Base-by-base conservation (phyloP, 1,284 basidiomycete species). In the Rugosomyces carneus region DNA sequence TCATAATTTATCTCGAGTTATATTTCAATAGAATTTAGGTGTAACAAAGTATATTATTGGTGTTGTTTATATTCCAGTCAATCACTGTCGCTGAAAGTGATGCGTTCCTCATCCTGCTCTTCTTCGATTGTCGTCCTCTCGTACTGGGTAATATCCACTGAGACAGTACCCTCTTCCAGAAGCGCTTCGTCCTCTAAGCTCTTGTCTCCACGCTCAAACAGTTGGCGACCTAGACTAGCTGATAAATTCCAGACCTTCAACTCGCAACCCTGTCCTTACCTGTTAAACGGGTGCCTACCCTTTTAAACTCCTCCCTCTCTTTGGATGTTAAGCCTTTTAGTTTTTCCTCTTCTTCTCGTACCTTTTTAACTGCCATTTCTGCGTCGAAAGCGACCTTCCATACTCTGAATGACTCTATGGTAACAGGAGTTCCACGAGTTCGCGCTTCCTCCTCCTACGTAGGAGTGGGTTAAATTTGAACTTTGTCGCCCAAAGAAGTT, bases 401-500 rank as follows among this genome's bases (percentile, higher is more conserved):
- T 29, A 67, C 72, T 39, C 71, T 75, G 70, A 97, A 99, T 1
- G 82, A 80, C 49, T 85, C 85, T 8, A 73, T 60, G 0, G 93
- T 97, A 24, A 99, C 89, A 18, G 89, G 83, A 10, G 94, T 97
- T 32, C 95, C 95, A 47, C 86, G 79, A 48, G 89, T 94, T 53
- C 87, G 83, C 32, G 83, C 84, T 60, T 90, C 90, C 63, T 95
- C 92, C 37, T 81, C 93, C 89, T 95, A 36, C 1, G 29, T 15
- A 13, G 15, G 31, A 29, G 13, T 1, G 38, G 27, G 8, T 20
- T 44, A 5, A 38, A 32, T 32, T 32, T 10, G 20, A 26, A 26
- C 19, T 16, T 34, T 16, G n/a, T n/a, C n/a, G n/a, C n/a, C n/a
- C n/a, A n/a, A n/a, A n/a, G n/a, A n/a, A n/a, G n/a, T n/a, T n/a